Base-by-base conservation (phyloP, 202 grass and related monocot genomes). In the Setaria italica region DNA sequence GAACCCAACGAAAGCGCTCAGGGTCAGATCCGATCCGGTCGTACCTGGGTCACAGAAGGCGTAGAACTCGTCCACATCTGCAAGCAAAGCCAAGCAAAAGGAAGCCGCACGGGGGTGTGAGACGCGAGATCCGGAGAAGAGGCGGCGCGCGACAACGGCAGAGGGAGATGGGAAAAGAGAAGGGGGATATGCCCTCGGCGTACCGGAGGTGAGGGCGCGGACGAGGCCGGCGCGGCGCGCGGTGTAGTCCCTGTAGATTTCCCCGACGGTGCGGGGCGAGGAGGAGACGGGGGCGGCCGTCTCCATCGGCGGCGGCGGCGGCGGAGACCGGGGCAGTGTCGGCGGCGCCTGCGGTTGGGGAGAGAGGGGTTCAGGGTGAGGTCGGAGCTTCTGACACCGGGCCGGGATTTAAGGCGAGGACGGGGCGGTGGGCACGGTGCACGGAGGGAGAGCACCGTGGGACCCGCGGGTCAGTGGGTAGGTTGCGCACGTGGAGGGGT, bases 41-140 rank as follows among this genome's bases (percentile, higher is more conserved):
- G 72, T 82, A 97, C 94, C 94, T 66, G 89, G 94, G 80, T 97
- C 91, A 80, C 89, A 97, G 42, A 84, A 67, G 19, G 69, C 69
- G 84, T 89, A 97, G 80, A 94, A 94, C 45, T 92, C 91, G 17
- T 97, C 83, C 59, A 97, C 94, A 87, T 97, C 94, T 97, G 85
- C 78, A 55, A 75, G 30, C 25, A 34, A 1, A 62, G 2, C 49
- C 79, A 58, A 50, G 71, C 13, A 83, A 58, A 50, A 33, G 47
- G 70, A 59, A 78, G 9, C n/a, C 15, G 33, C 3, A 50, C 16
- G 57, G 57, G 73, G 54, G 54, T 41, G 67, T 54, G 37, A 82
- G 79, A 57, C 54, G 72, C 20, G 82, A 85, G 77, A 85, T 89
- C 82, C 54, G 42, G 11, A 67, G 25, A 29, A 55, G 45, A 42